These are phyloP conservation scores for Ophiostoma perfectum DNA, from an alignment of 2,329 filamentous ascomycete genomes.

Conservation along the genomic window DNA sequence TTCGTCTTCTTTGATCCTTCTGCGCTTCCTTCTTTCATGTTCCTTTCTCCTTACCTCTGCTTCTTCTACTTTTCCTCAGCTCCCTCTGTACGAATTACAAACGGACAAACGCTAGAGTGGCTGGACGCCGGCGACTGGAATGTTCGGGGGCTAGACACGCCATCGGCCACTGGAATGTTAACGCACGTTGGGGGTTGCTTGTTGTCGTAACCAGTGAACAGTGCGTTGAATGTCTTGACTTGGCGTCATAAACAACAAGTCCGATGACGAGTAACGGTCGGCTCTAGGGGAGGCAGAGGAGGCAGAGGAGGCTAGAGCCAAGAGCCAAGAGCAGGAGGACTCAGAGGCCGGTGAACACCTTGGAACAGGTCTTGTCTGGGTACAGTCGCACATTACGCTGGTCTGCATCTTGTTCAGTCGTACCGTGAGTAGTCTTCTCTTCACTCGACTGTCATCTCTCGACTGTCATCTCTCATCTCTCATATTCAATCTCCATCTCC, in stretches of 20 bases:
- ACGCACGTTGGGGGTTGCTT: background rate
- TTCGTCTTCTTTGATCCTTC: no score
- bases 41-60: background rate
- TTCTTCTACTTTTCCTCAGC: background rate
- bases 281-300: background rate
- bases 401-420: background rate
- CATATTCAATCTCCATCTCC: no score
- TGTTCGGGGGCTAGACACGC: background rate
- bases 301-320: background rate
- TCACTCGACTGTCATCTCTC: background rate
- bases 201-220: background rate
- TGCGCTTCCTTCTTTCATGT: background rate
- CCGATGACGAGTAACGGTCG: no score
- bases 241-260: background rate
- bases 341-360: no score
- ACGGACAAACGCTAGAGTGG: background rate
- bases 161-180: background rate
- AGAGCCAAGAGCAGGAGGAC: background rate
- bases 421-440: background rate
- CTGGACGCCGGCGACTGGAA: background rate
- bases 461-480: background rate
- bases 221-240: conserved; percentile 2
- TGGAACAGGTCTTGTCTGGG: no score
- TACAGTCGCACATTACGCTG: background rate
- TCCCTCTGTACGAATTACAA: background rate